Evolutionary conservation across 331 rosid species (phyloP).

Genomic region (Acacia pycnantha): DNA sequence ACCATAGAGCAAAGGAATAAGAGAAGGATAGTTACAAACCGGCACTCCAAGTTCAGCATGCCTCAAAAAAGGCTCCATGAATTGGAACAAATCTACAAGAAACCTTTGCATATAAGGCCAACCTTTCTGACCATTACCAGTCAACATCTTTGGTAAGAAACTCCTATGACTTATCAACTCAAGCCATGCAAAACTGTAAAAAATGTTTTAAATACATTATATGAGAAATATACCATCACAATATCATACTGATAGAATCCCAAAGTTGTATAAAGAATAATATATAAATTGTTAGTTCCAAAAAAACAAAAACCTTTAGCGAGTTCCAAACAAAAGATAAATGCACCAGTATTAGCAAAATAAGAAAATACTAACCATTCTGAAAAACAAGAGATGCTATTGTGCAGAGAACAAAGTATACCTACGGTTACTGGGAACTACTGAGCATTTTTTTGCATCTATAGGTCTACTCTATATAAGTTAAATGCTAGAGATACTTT

Average conservation of each 20-base stretch:
- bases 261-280: not conserved
- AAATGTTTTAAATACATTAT: constrained; percentile 16
- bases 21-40: constrained; percentile 45
- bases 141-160: constrained; percentile 92
- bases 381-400: not conserved
- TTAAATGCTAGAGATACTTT: not conserved
- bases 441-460: not conserved
- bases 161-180: constrained; percentile 95
- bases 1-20: constrained; percentile 7
- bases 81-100: constrained; percentile 91
- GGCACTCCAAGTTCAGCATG: constrained; percentile 88
- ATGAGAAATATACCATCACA: not conserved
- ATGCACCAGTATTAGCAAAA: not conserved
- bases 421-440: not conserved
- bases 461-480: not conserved
- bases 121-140: constrained; percentile 88
- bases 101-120: constrained; percentile 86
- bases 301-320: not conserved
- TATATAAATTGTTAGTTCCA: not conserved
- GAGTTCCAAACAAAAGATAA: not conserved
- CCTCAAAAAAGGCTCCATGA: constrained; percentile 96
- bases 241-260: not conserved
- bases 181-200: constrained; percentile 91
- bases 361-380: not conserved
- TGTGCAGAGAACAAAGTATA: not conserved